These are phyloP conservation scores for Colletotrichum sp. DNA, from an alignment of 2,329 filamentous ascomycete genomes.

Conservation along the genomic window DNA sequence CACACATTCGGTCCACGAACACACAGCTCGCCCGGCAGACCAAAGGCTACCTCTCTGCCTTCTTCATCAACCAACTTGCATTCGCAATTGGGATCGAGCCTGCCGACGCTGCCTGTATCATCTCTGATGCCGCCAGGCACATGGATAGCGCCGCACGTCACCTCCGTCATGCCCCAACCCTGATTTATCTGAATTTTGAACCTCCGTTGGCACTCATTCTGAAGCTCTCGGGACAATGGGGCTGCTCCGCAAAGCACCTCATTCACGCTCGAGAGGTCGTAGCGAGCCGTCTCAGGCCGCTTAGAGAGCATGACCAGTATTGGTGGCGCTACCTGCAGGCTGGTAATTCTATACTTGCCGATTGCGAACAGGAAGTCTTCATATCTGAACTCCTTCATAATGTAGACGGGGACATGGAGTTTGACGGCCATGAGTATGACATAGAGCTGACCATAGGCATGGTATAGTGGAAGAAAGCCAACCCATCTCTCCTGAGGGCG, in stretches of 20 bases:
- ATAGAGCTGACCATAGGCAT: slow-evolving; percentile 62
- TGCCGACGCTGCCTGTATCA: slow-evolving; percentile 53
- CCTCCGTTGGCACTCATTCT: slow-evolving; percentile 49
- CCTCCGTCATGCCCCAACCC: slow-evolving; percentile 69
- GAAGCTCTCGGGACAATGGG: slow-evolving; percentile 47
- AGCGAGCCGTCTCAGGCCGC: slow-evolving; percentile 53
- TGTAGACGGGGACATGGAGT: slow-evolving; percentile 52
- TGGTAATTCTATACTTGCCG: slow-evolving; percentile 57
- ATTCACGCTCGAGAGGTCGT: slow-evolving; percentile 56
- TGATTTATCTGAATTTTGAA: slow-evolving; percentile 49
- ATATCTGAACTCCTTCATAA: slow-evolving; percentile 63
- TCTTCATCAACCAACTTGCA: slow-evolving; percentile 59
- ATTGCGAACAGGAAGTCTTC: slow-evolving; percentile 56
- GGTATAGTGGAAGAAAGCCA: slow-evolving; percentile 71
- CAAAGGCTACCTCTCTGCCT: slow-evolving; percentile 52
- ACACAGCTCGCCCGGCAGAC: slow-evolving; percentile 58
- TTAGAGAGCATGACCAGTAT: slow-evolving; percentile 66
- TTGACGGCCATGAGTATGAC: slow-evolving; percentile 53
- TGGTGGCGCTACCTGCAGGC: slow-evolving; percentile 60
- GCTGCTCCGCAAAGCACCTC: slow-evolving; percentile 58
- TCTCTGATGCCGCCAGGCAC: slow-evolving; percentile 43
- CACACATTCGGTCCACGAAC: slow-evolving; percentile 61
- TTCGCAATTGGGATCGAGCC: slow-evolving; percentile 58
- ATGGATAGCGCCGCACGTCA: slow-evolving; percentile 45
- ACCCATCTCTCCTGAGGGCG: slow-evolving; percentile 53